Evolutionary conservation across 2,329 filamentous ascomycete species (phyloP), one percentile per base, ranked within the genome.

Genomic region (Zymoseptoria crescenta): DNA sequence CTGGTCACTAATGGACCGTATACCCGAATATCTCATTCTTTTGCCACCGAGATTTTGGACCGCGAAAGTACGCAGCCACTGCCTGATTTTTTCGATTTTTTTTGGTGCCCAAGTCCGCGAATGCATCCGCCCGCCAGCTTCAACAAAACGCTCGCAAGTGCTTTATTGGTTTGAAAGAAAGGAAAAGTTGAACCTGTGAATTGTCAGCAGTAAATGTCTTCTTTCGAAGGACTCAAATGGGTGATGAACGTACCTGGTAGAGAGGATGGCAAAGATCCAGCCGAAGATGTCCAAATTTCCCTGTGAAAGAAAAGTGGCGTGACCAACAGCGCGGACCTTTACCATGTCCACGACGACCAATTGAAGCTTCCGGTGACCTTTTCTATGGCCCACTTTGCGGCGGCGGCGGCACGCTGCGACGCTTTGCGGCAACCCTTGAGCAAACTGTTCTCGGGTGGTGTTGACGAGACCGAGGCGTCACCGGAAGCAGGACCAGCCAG

Each of bases 1-100:
- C 35, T 41, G 35, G 35, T 16, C 35, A 13, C 35, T 41, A 41
- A 41, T 16, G 35, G 35, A 41, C 35, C 35, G 35, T 41, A 13
- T 41, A 41, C 49, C 49, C 49, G 49, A 50, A n/a, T n/a, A n/a
- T 50, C 49, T 50, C 49, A 52, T 21, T 52, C 51, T 52, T 52
- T 52, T 52, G 51, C 51, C 51, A 13, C 51, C 51, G 28, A 24
- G 51, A 21, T 52, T 52, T 52, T 30, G 51, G 20, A 27, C 21
- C 9, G 13, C 51, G 51, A 24, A 24, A 24, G 2, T 24, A n/a
- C 20, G 50, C n/a, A 45, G 8, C 24, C 19, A 20, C 49, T 51
- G 49, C 49, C 49, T 21, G 13, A n/a, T n/a, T n/a, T n/a, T n/a
- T n/a, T n/a, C n/a, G n/a, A n/a, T n/a, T n/a, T n/a, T n/a, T n/a